Evolutionary conservation across 805 yeast genomes (phyloP).

Genomic region (Pichia nanzhaoensis): DNA sequence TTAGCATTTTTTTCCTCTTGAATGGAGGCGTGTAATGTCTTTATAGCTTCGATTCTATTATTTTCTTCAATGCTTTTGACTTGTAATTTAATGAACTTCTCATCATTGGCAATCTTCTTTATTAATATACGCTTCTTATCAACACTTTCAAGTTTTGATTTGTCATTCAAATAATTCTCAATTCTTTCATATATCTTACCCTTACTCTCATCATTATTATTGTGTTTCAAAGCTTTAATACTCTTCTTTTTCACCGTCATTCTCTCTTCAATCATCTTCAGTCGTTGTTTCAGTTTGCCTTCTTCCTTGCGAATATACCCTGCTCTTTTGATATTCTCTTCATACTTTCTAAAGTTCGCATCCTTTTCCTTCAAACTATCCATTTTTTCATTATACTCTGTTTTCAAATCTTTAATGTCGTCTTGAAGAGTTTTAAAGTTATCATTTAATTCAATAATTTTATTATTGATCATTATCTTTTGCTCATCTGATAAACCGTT

Average conservation of each 20-base stretch:
- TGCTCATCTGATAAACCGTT: slow-evolving; percentile 29
- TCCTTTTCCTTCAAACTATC: neutral
- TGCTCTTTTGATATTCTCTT: slow-evolving; percentile 1
- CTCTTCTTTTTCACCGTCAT: neutral
- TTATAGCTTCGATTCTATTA: slow-evolving; percentile 27
- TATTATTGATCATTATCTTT: slow-evolving; percentile 14
- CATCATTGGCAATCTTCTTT: slow-evolving; percentile 26
- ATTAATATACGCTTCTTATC: slow-evolving; percentile 1
- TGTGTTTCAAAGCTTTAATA: slow-evolving; percentile 2
- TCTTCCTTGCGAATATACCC: neutral
- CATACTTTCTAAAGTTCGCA: neutral
- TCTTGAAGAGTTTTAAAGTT: slow-evolving; percentile 3
- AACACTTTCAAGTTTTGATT: neutral
- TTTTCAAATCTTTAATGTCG: neutral
- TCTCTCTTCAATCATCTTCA: slow-evolving; percentile 1
- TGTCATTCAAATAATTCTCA: neutral
- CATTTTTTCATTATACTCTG: neutral
- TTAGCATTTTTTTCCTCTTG: slow-evolving; percentile 26
- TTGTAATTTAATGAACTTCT: slow-evolving; percentile 18
- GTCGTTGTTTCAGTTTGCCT: slow-evolving; percentile 2
- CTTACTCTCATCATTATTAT: neutral
- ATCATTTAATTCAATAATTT: slow-evolving; percentile 12
- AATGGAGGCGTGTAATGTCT: slow-evolving; percentile 25
- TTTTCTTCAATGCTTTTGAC: slow-evolving; percentile 31
- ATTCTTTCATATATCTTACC: slow-evolving; percentile 1